Conservation (phyloP, 2,329 filamentous ascomycete genomes). For the Alternaria solani region DNA sequence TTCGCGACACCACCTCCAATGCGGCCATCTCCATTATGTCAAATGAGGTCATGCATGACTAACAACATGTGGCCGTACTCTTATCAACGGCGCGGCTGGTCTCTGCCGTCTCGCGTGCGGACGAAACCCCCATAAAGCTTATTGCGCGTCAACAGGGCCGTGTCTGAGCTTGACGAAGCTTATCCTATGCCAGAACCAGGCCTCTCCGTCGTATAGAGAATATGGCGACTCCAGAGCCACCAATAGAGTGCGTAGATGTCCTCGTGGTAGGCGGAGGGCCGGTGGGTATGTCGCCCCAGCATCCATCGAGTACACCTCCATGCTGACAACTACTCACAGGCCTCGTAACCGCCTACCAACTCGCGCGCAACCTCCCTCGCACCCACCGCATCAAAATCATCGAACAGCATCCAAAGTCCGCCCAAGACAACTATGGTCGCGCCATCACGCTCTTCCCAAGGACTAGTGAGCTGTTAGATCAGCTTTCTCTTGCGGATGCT, state of each 20-base stretch:
- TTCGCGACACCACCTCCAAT: conserved; percentile 1
- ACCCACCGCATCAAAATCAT: conserved; percentile 56
- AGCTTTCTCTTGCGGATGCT: conserved; percentile 59
- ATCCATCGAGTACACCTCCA: background rate
- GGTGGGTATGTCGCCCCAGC: conserved; percentile 47
- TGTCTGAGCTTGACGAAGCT: background rate
- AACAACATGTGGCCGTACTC: background rate
- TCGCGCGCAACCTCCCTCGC: conserved; percentile 54
- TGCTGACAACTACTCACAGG: conserved; percentile 8
- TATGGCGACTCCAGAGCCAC: background rate
- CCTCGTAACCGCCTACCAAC: conserved; percentile 55
- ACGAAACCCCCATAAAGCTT: background rate
- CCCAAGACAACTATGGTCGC: conserved; percentile 62
- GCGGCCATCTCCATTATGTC: background rate
- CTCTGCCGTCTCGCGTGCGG: background rate
- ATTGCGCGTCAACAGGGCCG: conserved; percentile 8
- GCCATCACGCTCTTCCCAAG: conserved; percentile 62
- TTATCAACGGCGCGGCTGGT: background rate
- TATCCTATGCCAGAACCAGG: background rate
- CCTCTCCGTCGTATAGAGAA: background rate
- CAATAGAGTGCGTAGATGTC: conserved; percentile 30
- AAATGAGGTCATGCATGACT: background rate
- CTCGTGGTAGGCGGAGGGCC: conserved; percentile 53
- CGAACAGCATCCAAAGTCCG: conserved; percentile 59
- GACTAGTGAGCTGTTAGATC: conserved; percentile 53